phyloP scores from a whole-genome alignment of 768 basidiomycete genomes.

The Kwoniella mangroviensis region DNA sequence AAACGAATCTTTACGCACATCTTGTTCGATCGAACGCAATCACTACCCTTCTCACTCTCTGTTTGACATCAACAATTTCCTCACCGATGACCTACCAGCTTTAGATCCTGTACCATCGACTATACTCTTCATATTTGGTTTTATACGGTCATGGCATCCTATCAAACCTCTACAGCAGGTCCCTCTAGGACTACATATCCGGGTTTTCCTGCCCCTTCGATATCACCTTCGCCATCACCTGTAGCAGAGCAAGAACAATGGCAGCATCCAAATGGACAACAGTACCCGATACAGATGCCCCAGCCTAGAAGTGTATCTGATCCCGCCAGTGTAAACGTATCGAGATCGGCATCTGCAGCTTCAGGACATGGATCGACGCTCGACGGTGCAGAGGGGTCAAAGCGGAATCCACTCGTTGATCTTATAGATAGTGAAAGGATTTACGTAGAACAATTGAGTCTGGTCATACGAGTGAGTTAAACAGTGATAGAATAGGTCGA shows the following conservation, averaged over 20 bases:
- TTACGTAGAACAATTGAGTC: constrained; percentile 88
- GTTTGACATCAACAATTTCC: too few relatives aligned
- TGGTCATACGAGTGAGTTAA: constrained; percentile 80
- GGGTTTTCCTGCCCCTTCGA: constrained; percentile 13
- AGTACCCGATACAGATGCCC: constrained; percentile 21
- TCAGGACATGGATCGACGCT: background rate
- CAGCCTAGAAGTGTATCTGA: constrained; percentile 17
- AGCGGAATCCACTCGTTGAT: constrained; percentile 78
- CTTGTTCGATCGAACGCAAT: background rate
- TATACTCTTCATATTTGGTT: background rate
- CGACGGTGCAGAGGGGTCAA: constrained; percentile 28
- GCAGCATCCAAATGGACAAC: constrained; percentile 16
- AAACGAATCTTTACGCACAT: background rate
- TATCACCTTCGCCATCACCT: constrained; percentile 23
- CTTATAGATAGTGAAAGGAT: constrained; percentile 90
- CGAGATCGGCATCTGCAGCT: constrained; percentile 16
- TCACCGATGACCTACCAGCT: constrained; percentile 3
- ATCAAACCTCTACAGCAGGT: constrained; percentile 30
- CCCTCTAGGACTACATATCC: constrained; percentile 23
- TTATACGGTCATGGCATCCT: constrained; percentile 10
- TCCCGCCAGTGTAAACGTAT: background rate
- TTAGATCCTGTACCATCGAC: background rate
- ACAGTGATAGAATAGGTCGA: background rate
- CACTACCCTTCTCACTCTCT: background rate
- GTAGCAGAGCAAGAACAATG: constrained; percentile 18